Evolutionary conservation across 192 early-diverging fungal species (phyloP), one percentile per base, ranked within the genome.

Genomic region (Diversispora epigaea): DNA sequence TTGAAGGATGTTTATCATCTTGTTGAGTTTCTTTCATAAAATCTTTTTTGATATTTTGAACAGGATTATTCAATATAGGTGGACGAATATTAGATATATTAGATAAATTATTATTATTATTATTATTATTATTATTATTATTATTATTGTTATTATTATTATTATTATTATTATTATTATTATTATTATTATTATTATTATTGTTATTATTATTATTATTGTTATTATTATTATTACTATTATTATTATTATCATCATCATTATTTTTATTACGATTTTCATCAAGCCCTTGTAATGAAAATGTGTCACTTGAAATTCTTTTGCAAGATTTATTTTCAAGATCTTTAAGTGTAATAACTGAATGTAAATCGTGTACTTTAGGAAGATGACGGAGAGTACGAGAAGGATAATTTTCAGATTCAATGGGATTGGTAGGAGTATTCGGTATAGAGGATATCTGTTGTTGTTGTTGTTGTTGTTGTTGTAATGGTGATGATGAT

Each of bases 321-420:
- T 64, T 64, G n/a, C 62, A 14, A 3, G 62, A 64, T 10, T 64
- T 64, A 44, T 64, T 40, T n/a, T 64, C 62, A 17, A 64, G 15
- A 64, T 64, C 62, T 64, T 64, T 64, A n/a, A 64, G 41, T 39
- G 25, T 64, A n/a, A 43, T 41, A 64, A 21, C 62, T 44, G 62
- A 64, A 7, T 40, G 62, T 44, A 64, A 64, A 19, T 64, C 62
- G 41, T 7, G 43, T 64, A 64, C 62, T 64, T 64, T 41, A 10
- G 62, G 41, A 64, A 64, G 43, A 44, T 40, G 62, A 44, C 62
- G 41, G n/a, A 64, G 62, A 7, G 39, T 64, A 64, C n/a, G 62
- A 3, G 39, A 43, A n/a, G 25, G 10, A 64, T 6, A 17, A 3
- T 64, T 17, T n/a, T 64, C 40, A 1, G 43, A 12, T 64, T 64